Evolutionary conservation across 345 rosid species (phyloP), one percentile per base, ranked within the genome.

Genomic region (Turritis glabra): DNA sequence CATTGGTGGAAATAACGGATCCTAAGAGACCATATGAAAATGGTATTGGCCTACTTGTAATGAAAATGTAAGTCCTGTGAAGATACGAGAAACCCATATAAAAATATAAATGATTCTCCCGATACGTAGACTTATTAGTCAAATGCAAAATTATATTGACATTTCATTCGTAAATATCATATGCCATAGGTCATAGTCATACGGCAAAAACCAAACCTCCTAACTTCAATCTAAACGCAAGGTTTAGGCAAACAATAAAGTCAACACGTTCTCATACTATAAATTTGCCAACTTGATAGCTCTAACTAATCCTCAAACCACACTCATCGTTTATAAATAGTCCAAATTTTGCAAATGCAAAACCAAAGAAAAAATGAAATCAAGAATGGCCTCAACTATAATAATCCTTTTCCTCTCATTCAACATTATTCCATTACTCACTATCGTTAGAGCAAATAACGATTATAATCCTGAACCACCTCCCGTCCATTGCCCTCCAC

Each of bases 401-500:
- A n/a, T 44, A 40, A 25, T 7, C 4, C 0, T 62, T 25, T 41
- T 62, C 6, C 52, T 40, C 67, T 41, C 29, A 41, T 25, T 62
- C 15, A 41, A 9, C 32, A 25, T 62, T 32, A 6, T 62, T 62
- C 13, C 15, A 41, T 25, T 62, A n/a, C 67, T 62, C 33, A 41
- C 19, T 23, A 15, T 62, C 35, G 52, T 25, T 41, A 17, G 22
- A 62, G 67, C 67, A n/a, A n/a, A n/a, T 8, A 25, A 62, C 23
- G n/a, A 29, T 27, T 25, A 1, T 37, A 59, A 7, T 44, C 11
- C 12, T 13, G 9, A 33, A 5, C 1, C 43, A 58, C 13, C 50
- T 59, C 37, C 14, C 4, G 1, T 62, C 23, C 35, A 62, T n/a
- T 62, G 67, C 21, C 67, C 67, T 41, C 67, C 67, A 25, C 67